A percentile compares a stretch with the other conserved stretches of the same genome.
phyloP scores from a whole-genome alignment of 192 early-diverging fungal species.

The Rhizophagus sp. region DNA sequence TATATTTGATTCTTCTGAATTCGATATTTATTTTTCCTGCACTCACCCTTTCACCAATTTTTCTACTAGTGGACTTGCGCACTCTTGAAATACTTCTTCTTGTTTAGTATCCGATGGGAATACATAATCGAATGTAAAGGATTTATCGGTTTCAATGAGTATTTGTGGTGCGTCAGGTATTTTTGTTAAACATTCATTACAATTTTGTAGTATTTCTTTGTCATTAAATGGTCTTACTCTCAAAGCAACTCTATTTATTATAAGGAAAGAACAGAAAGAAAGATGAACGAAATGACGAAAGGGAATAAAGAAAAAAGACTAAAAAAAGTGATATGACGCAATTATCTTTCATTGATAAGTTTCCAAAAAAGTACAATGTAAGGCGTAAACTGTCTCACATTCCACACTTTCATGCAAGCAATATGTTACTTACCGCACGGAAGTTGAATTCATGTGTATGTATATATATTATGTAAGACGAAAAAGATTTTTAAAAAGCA shows the following conservation, averaged over 20 bases:
- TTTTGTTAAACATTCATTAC: conserved; percentile 57
- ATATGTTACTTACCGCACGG: no score
- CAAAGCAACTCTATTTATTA: conserved; percentile 57
- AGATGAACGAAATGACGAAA: neutral
- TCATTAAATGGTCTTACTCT: conserved; percentile 75
- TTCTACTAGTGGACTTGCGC: conserved; percentile 60
- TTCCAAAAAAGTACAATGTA: no score
- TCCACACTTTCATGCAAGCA: no score
- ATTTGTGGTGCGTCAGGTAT: conserved; percentile 64
- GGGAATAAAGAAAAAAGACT: no score
- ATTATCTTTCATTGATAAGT: no score
- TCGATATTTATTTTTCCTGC: no score
- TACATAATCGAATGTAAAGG: conserved; percentile 73
- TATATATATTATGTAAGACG: no score
- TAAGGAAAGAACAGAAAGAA: neutral
- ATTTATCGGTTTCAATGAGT: conserved; percentile 59
- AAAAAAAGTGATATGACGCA: no score
- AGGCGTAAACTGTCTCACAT: no score
- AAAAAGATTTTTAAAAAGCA: no score
- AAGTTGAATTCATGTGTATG: no score
- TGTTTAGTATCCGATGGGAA: conserved; percentile 57
- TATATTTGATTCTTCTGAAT: no score
- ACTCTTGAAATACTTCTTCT: conserved; percentile 56
- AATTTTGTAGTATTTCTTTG: conserved; percentile 69
- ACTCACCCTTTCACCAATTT: conserved; percentile 74